A percentile compares a stretch with the other conserved stretches of the same genome.
These are phyloP conservation scores for Decorospora gaudefroyi DNA, from an alignment of 2,329 filamentous ascomycete genomes.

Conservation along the genomic window DNA sequence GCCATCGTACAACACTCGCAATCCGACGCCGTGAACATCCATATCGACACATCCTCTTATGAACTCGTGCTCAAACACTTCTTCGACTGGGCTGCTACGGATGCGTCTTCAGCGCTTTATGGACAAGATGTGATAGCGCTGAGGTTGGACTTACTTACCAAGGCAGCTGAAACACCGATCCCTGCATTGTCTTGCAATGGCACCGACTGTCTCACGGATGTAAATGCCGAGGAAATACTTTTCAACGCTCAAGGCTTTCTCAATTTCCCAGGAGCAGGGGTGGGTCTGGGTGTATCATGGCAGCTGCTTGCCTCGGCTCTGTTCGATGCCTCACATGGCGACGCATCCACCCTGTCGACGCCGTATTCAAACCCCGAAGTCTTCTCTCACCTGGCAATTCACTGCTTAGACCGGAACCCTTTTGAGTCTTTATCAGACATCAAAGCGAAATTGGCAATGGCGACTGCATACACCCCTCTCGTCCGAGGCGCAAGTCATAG, in stretches of 20 bases:
- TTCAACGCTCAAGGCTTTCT: conserved; percentile 17
- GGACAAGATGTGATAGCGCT: conserved; percentile 30
- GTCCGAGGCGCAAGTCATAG: conserved; percentile 44
- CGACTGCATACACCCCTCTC: conserved; percentile 42
- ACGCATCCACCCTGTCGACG: conserved; percentile 46
- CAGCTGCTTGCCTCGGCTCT: conserved; percentile 27
- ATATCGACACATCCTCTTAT: conserved; percentile 47
- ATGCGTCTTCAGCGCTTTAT: conserved; percentile 38
- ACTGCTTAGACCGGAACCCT: conserved; percentile 44
- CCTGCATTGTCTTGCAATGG: conserved; percentile 44
- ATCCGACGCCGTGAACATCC: conserved; percentile 42
- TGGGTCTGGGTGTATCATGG: conserved; percentile 7
- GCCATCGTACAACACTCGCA: conserved; percentile 52
- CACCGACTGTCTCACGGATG: conserved; percentile 23
- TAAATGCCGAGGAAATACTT: conserved; percentile 42
- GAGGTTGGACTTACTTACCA: conserved; percentile 29
- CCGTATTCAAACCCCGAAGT: conserved; percentile 18
- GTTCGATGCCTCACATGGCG: conserved; percentile 40
- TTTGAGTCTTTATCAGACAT: background rate
- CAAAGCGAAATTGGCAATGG: conserved; percentile 20
- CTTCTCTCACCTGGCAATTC: conserved; percentile 42
- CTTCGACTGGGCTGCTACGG: conserved; percentile 46
- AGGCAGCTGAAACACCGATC: conserved; percentile 43
- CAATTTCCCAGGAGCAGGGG: conserved; percentile 3
- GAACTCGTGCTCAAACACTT: conserved; percentile 46